Conservation (phyloP, 2,329 filamentous ascomycete species). For the Aspergillus fischeri region DNA sequence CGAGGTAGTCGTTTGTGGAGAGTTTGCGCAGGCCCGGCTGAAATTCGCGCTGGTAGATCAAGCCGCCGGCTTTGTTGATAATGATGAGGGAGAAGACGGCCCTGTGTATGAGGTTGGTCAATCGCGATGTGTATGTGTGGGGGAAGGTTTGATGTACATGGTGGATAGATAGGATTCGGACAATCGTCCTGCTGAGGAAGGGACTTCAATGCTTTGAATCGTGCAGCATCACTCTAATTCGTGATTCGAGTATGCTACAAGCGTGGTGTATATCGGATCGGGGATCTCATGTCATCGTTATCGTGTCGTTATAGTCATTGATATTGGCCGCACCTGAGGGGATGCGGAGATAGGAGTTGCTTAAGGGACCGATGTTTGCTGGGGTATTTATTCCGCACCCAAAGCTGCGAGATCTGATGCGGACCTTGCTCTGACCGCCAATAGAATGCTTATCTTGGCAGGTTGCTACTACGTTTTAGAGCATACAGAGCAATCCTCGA, state of each 20-base stretch:
- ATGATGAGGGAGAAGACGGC: slow-evolving; percentile 92
- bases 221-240: background rate
- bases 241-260: background rate
- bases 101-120: slow-evolving; percentile 51
- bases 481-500: background rate
- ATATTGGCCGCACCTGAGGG: background rate
- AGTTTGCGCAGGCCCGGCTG: slow-evolving; percentile 82
- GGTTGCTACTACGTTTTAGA: background rate
- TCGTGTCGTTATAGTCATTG: background rate
- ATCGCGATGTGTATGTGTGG: slow-evolving; percentile 6
- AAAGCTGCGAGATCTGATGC: background rate
- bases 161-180: slow-evolving; percentile 3
- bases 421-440: background rate
- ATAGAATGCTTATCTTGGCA: background rate
- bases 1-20: slow-evolving; percentile 92
- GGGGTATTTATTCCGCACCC: slow-evolving; percentile 7
- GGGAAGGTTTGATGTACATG: slow-evolving; percentile 16
- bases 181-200: background rate
- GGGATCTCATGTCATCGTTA: background rate
- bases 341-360: background rate
- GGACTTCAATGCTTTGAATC: background rate
- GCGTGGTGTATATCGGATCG: background rate
- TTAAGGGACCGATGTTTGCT: background rate
- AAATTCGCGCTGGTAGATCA: slow-evolving; percentile 95
- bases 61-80: slow-evolving; percentile 96